phyloP scores from a whole-genome alignment of 768 basidiomycete species.

The Rhizopogon vulgaris region DNA sequence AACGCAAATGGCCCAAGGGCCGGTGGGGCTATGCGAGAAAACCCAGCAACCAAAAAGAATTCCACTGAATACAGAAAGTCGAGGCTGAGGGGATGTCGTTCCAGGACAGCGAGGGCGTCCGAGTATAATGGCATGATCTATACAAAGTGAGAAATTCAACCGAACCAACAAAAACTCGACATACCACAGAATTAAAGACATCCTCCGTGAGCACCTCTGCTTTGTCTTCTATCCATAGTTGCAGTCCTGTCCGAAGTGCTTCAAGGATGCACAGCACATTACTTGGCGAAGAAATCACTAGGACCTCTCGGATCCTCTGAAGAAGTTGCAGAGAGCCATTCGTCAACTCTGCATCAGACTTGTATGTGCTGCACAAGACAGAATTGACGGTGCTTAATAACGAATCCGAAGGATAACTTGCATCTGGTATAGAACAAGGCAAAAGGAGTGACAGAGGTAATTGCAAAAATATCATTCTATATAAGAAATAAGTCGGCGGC shows the following conservation, averaged over 20 bases:
- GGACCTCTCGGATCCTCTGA: conserved; percentile 24
- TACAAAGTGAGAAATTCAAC: not conserved
- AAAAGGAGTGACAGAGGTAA: conserved; percentile 14
- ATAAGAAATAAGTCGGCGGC: not conserved
- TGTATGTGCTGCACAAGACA: conserved; percentile 30
- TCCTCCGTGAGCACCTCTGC: conserved; percentile 30
- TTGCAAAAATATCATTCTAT: not conserved
- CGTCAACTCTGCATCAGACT: conserved; percentile 19
- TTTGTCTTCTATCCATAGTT: conserved; percentile 50
- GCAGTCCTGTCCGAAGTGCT: conserved; percentile 33
- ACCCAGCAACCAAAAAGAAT: conserved; percentile 45
- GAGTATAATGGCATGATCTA: conserved; percentile 38
- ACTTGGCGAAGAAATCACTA: conserved; percentile 21
- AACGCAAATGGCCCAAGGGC: conserved; percentile 49
- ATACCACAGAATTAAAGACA: conserved; percentile 45
- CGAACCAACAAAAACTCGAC: conserved; percentile 11
- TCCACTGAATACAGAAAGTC: conserved; percentile 36
- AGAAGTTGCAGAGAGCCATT: conserved; percentile 32
- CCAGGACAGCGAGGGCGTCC: conserved; percentile 34
- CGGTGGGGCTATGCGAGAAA: conserved; percentile 39
- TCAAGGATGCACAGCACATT: conserved; percentile 31
- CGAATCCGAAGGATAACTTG: conserved; percentile 7
- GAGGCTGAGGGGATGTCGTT: conserved; percentile 31
- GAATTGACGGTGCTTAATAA: conserved; percentile 26
- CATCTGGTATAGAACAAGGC: conserved; percentile 4